These are phyloP conservation scores for Pelargonium australe DNA, from an alignment of 441 rosid species.

Conservation along the genomic window DNA sequence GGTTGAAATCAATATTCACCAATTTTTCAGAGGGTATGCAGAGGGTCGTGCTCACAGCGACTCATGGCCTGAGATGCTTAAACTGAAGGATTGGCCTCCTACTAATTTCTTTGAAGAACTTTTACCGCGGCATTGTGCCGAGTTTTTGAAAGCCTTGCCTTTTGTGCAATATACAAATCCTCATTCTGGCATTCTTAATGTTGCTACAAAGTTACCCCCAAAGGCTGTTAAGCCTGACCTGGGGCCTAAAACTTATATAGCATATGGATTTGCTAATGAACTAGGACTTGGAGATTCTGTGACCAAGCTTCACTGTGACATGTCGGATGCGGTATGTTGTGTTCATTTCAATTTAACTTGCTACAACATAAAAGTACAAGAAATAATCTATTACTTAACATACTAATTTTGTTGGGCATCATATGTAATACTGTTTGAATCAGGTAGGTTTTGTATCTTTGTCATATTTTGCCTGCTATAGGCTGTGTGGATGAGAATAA, in stretches of 20 bases:
- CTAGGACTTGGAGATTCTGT: constrained; percentile 34
- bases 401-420: background rate
- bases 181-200: constrained; percentile 20
- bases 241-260: constrained; percentile 26
- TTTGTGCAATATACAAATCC: constrained; percentile 30
- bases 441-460: background rate
- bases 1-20: constrained; percentile 27
- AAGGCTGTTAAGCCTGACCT: constrained; percentile 21
- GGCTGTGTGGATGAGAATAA: background rate
- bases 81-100: constrained; percentile 34
- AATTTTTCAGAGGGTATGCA: constrained; percentile 25
- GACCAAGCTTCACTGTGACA: constrained; percentile 26
- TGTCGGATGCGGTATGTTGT: constrained; percentile 24
- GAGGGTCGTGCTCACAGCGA: constrained; percentile 20
- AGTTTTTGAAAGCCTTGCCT: constrained; percentile 26
- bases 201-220: constrained; percentile 23
- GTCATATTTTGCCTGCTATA: background rate
- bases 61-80: constrained; percentile 30
- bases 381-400: background rate
- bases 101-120: constrained; percentile 24
- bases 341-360: background rate
- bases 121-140: constrained; percentile 28
- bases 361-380: background rate
- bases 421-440: constrained; percentile 1
- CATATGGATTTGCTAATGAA: constrained; percentile 26